phyloP scores from a whole-genome alignment of 2,329 filamentous ascomycete species.

The Colletotrichum musicola region DNA sequence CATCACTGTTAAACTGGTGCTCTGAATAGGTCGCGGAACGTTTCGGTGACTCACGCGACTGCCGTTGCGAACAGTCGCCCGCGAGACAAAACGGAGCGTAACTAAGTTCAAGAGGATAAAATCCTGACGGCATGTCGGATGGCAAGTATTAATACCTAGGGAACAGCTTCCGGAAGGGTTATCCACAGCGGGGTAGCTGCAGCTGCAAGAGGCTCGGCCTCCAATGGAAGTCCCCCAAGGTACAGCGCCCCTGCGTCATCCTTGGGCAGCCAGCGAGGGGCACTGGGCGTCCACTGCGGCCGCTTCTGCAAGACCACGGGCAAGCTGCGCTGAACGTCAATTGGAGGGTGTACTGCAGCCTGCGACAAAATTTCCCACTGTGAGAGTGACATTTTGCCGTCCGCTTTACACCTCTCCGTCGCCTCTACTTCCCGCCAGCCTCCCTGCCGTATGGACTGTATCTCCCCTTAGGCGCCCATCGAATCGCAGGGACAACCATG shows the following conservation, averaged over 20 bases:
- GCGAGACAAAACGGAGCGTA: no score
- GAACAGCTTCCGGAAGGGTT: constrained; percentile 6
- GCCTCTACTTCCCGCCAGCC: neutral
- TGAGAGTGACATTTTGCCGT: constrained; percentile 5
- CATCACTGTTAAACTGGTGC: no score
- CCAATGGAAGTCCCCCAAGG: neutral
- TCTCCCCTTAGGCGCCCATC: neutral
- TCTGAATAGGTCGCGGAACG: no score
- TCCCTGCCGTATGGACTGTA: constrained; percentile 1
- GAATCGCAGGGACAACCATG: constrained; percentile 22
- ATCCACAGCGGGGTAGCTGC: constrained; percentile 28
- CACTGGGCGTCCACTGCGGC: constrained; percentile 18
- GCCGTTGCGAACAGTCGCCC: no score
- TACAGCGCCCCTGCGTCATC: constrained; percentile 2
- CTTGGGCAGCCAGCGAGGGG: constrained; percentile 15
- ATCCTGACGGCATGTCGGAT: no score
- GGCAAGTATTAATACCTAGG: no score
- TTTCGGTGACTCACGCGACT: no score
- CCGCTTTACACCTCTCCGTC: neutral
- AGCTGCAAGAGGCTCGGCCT: constrained; percentile 1
- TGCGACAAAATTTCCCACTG: constrained; percentile 18
- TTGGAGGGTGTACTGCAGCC: no score
- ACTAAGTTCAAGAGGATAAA: no score
- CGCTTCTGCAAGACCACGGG: constrained; percentile 9
- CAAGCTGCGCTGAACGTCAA: no score